These are phyloP conservation scores for Tephrocybe rancida DNA, from an alignment of 768 basidiomycete genomes.

Conservation along the genomic window DNA sequence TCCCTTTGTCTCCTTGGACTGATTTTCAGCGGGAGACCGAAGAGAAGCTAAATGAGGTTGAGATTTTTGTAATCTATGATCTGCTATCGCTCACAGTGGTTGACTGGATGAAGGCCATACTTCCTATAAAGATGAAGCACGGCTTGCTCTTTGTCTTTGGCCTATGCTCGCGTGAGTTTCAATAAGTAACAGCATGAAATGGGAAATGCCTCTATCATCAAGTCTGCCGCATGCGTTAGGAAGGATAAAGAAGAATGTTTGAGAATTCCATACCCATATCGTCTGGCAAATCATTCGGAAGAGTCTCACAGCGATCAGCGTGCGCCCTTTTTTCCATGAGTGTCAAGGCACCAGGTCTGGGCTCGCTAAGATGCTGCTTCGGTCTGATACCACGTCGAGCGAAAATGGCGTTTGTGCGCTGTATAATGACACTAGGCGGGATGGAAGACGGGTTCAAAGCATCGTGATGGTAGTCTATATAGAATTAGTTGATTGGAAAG, in stretches of 20 bases:
- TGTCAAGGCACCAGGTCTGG: conserved; percentile 80
- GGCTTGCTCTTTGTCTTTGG: conserved; percentile 93
- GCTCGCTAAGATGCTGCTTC: conserved; percentile 92
- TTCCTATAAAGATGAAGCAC: conserved; percentile 84
- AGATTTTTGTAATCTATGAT: conserved; percentile 1
- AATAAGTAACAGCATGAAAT: not conserved
- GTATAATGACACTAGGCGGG: conserved; percentile 67
- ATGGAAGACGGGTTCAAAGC: conserved; percentile 56
- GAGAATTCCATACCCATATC: conserved; percentile 55
- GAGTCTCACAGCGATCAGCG: conserved; percentile 72
- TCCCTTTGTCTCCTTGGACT: conserved; percentile 45
- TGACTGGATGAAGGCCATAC: conserved; percentile 70
- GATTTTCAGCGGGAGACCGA: conserved; percentile 42
- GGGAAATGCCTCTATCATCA: conserved; percentile 76
- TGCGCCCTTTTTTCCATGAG: conserved; percentile 89
- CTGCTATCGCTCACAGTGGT: conserved; percentile 44
- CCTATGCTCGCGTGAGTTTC: conserved; percentile 30
- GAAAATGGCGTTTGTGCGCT: conserved; percentile 78
- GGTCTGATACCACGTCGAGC: conserved; percentile 74
- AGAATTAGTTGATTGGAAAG: conserved; percentile 20
- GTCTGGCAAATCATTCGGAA: conserved; percentile 66
- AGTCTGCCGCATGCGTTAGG: conserved; percentile 42
- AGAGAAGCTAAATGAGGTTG: conserved; percentile 37
- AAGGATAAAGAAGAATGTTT: conserved; percentile 10
- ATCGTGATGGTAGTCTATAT: conserved; percentile 80